Base-by-base conservation (phyloP, 2,329 filamentous ascomycete genomes). In the Monilinia fructicola region DNA sequence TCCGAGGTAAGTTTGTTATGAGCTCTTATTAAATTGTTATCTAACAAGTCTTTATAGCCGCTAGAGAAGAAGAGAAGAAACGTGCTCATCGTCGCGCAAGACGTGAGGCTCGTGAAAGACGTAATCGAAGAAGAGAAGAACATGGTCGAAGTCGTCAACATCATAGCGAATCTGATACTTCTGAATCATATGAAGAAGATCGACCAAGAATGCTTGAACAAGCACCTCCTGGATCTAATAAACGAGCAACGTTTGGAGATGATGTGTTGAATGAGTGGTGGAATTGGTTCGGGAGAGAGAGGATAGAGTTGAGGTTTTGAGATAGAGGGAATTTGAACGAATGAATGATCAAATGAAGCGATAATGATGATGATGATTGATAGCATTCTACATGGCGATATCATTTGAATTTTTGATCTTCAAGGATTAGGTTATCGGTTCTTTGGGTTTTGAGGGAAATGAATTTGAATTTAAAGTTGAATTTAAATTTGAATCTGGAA, bases 1-100 rank as follows among this genome's bases (percentile, higher is more conserved):
- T 97, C 69, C 85, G 93, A 86, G 90, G 90, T 92, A 81, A 75
- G 84, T 77, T 77, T 69, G 55, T n/a, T 4, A 4, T 52, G 6
- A 65, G 3, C 18, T 44, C 21, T 52, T 38, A 7, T 28, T 14
- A 50, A 14, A 18, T 14, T 7, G 11, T n/a, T 55, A 12, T 31
- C 54, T 66, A 38, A 63, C 21, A 7, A 31, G 10, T 5, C 31
- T 31, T 54, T n/a, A n/a, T 11, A 75, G 72, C 72, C 31, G 69
- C 71, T 21, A 70, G 75, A 52, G 75, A 77, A 69, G 74, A 76
- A 67, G 63, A 67, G 53, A 73, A 76, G 66, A 71, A 73, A 14
- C 65, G 71, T 11, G 71, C 74, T 48, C 73, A 74, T 14, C 73
- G 75, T 16, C 69, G 72, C 31, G 71, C 73, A 21, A 71, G 74